Base-by-base conservation (phyloP, 179 eudicot genomes). In the Silene coronaria region DNA sequence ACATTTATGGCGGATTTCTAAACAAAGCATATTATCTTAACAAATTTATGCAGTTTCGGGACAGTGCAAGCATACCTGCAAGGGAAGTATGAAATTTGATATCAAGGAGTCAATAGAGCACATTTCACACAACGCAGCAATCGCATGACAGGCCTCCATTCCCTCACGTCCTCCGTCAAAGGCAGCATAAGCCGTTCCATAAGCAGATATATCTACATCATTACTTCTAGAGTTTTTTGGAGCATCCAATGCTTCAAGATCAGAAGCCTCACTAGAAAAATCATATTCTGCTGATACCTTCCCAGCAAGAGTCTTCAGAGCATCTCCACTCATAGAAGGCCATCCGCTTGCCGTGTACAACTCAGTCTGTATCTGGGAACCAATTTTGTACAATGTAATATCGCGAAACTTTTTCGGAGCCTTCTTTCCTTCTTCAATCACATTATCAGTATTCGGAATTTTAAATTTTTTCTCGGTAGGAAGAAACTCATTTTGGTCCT, bases 41-140 rank as follows among this genome's bases (percentile, higher is more conserved):
- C 30, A 77, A 45, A 38, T 75, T 71, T 38, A 27, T 55, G 62
- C 23, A 60, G 60, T 14, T n/a, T 7, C 17, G 71, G 61, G 23
- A 63, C 5, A 38, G 59, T 45, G 53, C 53, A 53, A 21, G 9
- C 17, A 28, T 67, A 93, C 99, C 97, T 96, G 99, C 84, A 96
- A 77, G 48, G 99, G 99, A 74, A 93, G 92, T 82, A 96, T 96
- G 86, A 96, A 96, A 80, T 96, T 96, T 73, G 99, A 96, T 83
- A 96, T 91, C 77, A 96, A 77, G 4, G 99, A 96, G 79, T 93
- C 97, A 69, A 96, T 96, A 12, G 97, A 86, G 83, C 99, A 93
- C 79, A 93, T 85, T 88, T 93, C 92, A 81, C 97, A 91, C 80
- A 96, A 74, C 76, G 97, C 86, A 82, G 99, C 96, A 83, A 96